These are phyloP conservation scores for Talaromyces sp. DNA, from an alignment of 2,329 filamentous ascomycete genomes.

Conservation along the genomic window DNA sequence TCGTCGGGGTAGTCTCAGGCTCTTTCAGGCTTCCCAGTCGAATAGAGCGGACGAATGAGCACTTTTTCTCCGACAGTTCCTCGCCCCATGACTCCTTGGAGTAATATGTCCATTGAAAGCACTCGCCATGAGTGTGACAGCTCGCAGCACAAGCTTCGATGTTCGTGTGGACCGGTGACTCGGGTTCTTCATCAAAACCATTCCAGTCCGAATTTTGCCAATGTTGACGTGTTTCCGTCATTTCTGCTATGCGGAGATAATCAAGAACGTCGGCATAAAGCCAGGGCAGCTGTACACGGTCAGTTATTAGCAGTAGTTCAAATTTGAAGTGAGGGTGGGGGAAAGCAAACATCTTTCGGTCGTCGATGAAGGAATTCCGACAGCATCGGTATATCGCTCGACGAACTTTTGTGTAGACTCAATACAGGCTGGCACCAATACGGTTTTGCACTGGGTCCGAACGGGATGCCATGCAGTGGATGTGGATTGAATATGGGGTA, in stretches of 20 bases:
- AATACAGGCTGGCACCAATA: constrained; percentile 49
- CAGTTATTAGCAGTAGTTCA: background rate
- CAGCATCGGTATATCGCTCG: constrained; percentile 44
- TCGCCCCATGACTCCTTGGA: background rate
- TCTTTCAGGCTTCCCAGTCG: constrained; percentile 17
- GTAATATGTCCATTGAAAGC: constrained; percentile 22
- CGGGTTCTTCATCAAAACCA: constrained; percentile 20
- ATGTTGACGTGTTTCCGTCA: constrained; percentile 16
- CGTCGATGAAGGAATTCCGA: constrained; percentile 38
- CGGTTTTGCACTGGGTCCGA: constrained; percentile 25
- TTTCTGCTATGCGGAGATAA: constrained; percentile 19
- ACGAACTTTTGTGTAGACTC: constrained; percentile 44
- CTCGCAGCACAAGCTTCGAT: constrained; percentile 22
- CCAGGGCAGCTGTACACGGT: constrained; percentile 12
- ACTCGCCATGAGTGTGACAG: constrained; percentile 19
- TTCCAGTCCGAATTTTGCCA: constrained; percentile 34
- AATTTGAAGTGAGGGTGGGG: background rate
- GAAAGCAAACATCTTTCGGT: constrained; percentile 16
- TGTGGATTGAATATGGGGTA: constrained; percentile 48
- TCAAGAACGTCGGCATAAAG: constrained; percentile 25
- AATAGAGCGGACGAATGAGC: constrained; percentile 19
- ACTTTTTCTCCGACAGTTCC: constrained; percentile 12
- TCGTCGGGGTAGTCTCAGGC: constrained; percentile 2
- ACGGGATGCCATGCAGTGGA: constrained; percentile 45
- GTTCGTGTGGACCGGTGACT: constrained; percentile 22